These are phyloP conservation scores for Vaccinium myrtillus DNA, from an alignment of 148 eudicot genomes.

Conservation along the genomic window DNA sequence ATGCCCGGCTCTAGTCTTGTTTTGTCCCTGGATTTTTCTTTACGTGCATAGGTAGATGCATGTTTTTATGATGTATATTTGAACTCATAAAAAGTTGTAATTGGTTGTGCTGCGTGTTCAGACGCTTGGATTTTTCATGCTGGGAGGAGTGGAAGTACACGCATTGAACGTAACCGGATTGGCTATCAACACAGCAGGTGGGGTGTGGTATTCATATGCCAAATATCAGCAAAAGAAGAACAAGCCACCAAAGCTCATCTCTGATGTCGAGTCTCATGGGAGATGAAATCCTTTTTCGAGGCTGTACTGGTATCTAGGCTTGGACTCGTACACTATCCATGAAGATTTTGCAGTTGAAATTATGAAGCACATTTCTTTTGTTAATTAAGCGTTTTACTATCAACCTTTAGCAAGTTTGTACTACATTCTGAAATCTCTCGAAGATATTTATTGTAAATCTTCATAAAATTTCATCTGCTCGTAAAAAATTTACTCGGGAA, in stretches of 20 bases:
- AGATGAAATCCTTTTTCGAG: constrained; percentile 22
- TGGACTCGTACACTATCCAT: too few relatives aligned
- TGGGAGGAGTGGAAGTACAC: constrained; percentile 94
- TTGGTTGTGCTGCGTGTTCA: constrained; percentile 29
- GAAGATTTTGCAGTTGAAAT: too few relatives aligned
- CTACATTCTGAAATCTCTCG: too few relatives aligned
- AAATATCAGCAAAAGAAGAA: constrained; percentile 76
- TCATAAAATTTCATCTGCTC: too few relatives aligned
- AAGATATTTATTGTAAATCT: too few relatives aligned
- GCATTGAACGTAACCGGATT: constrained; percentile 79
- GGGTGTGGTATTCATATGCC: constrained; percentile 87
- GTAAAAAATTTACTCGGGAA: too few relatives aligned
- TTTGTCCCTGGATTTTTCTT: background rate
- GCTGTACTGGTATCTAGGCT: background rate
- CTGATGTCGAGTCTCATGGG: constrained; percentile 58
- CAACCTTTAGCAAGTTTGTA: too few relatives aligned
- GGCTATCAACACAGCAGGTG: constrained; percentile 83
- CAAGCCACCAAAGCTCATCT: constrained; percentile 40
- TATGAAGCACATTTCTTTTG: too few relatives aligned
- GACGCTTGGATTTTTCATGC: constrained; percentile 80
- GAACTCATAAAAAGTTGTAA: background rate
- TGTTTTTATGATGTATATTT: background rate
- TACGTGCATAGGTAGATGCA: background rate
- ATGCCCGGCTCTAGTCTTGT: background rate
- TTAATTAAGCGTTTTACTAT: too few relatives aligned